Evolutionary conservation across 208 protist genomes (phyloP).

Genomic region (Acanthamoeba divionensis): DNA sequence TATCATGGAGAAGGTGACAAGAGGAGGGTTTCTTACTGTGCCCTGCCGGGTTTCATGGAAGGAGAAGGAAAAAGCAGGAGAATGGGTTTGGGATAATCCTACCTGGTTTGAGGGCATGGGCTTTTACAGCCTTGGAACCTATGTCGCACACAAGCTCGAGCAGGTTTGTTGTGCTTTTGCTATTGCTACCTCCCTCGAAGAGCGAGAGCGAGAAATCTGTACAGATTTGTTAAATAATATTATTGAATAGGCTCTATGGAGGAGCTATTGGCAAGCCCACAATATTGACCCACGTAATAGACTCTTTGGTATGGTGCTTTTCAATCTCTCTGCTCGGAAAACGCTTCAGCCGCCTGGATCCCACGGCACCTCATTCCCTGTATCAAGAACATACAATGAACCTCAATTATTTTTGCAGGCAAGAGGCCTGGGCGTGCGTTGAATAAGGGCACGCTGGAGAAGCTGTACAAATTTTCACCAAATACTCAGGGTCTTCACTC

Average conservation of each 20-base stretch:
- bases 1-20: constrained; percentile 36
- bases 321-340: background rate
- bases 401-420: too few relatives aligned
- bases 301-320: background rate
- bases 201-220: too few relatives aligned
- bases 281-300: constrained; percentile 9
- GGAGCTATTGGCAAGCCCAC: constrained; percentile 18
- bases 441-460: background rate
- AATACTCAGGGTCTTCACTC: constrained; percentile 42
- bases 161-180: background rate
- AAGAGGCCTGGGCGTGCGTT: constrained; percentile 2
- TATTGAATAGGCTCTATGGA: background rate
- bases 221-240: background rate
- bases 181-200: background rate
- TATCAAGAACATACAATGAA: too few relatives aligned
- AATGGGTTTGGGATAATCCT: constrained; percentile 41
- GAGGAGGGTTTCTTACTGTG: constrained; percentile 11
- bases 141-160: constrained; percentile 42
- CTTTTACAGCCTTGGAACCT: constrained; percentile 50
- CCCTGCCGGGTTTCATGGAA: constrained; percentile 15
- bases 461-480: constrained; percentile 23
- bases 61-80: background rate
- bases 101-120: constrained; percentile 44
- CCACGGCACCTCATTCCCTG: too few relatives aligned
- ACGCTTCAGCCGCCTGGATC: too few relatives aligned